Conservation (phyloP, 345 rosid genomes). For the Raphanus raphanistrum region DNA sequence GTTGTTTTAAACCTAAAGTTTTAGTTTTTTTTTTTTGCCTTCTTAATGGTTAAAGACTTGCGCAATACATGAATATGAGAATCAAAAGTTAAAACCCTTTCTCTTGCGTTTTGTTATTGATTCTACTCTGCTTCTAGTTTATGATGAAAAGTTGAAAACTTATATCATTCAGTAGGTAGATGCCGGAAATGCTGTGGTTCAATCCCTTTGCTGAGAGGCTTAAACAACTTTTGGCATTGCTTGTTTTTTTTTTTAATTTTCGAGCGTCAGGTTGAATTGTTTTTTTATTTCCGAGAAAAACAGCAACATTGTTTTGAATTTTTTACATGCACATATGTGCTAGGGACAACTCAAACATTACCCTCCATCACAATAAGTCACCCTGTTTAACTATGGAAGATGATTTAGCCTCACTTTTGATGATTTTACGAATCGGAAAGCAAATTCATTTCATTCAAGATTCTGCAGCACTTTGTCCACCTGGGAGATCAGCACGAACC, state of each 20-base stretch:
- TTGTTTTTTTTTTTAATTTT: too few relatives aligned
- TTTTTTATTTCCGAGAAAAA: not conserved
- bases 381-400: not conserved
- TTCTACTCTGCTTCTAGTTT: not conserved
- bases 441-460: not conserved
- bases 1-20: not conserved
- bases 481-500: slow-evolving; percentile 56
- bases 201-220: not conserved
- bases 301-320: not conserved
- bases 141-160: not conserved
- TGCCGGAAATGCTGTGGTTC: not conserved
- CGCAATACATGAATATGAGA: not conserved
- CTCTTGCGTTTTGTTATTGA: not conserved
- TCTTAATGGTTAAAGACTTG: not conserved
- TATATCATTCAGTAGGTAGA: not conserved
- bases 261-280: not conserved
- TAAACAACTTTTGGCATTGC: not conserved
- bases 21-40: not conserved
- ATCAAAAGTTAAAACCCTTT: not conserved
- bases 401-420: not conserved
- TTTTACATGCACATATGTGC: not conserved
- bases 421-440: slow-evolving; percentile 13
- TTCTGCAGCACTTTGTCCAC: slow-evolving; percentile 26
- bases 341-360: not conserved
- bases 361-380: not conserved